Conservation (phyloP, 2,329 filamentous ascomycete genomes). For the Fusarium tanahbumbuense region DNA sequence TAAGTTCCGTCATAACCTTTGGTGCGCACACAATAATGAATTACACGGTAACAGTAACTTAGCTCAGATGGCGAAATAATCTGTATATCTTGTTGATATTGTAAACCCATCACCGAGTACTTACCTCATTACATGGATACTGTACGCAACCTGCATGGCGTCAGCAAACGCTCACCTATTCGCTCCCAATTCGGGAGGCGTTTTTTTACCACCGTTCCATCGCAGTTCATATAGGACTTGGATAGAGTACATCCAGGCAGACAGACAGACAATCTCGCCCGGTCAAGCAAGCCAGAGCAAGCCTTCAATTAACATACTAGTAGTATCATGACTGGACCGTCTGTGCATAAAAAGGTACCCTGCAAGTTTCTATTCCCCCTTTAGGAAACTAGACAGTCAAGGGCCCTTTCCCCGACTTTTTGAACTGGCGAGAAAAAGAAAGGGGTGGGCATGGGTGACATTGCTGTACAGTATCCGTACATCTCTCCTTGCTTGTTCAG, state of each 20-base stretch:
- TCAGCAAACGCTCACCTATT: conserved; percentile 35
- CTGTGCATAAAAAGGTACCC: conserved; percentile 8
- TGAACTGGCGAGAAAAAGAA: conserved; percentile 5
- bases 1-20: conserved; percentile 9
- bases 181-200: conserved; percentile 36
- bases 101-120: neutral
- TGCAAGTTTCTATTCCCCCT: conserved; percentile 20
- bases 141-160: conserved; percentile 32
- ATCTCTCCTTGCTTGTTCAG: neutral
- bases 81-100: conserved; percentile 12
- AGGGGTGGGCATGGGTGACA: conserved; percentile 17
- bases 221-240: neutral
- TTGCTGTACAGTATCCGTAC: neutral
- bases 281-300: conserved; percentile 2
- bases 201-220: neutral
- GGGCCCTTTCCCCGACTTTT: conserved; percentile 12
- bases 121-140: conserved; percentile 4
- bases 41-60: neutral
- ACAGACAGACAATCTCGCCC: neutral
- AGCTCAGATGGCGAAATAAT: conserved; percentile 37
- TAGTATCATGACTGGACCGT: neutral
- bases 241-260: neutral
- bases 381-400: conserved; percentile 18
- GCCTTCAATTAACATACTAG: neutral
- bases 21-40: neutral